Percentiles rank a stretch among this genome's conserved stretches.
phyloP scores from a whole-genome alignment of 2,329 filamentous ascomycete species.

The Fusarium lateritium region DNA sequence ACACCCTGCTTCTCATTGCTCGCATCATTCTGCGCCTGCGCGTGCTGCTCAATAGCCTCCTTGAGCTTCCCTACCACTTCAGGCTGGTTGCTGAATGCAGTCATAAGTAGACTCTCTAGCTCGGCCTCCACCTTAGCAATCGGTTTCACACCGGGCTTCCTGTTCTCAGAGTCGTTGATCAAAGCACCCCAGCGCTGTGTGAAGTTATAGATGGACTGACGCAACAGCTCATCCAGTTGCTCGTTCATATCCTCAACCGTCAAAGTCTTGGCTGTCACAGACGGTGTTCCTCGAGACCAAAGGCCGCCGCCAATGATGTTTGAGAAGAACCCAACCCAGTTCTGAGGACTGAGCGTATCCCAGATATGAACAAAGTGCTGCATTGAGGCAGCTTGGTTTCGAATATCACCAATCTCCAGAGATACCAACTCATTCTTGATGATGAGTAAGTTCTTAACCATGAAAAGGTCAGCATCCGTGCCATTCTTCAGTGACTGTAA shows the following conservation, averaged over 20 bases:
- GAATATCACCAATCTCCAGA: constrained; percentile 87
- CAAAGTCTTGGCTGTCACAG: constrained; percentile 57
- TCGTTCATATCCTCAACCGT: constrained; percentile 73
- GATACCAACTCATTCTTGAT: constrained; percentile 97
- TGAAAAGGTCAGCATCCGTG: constrained; percentile 87
- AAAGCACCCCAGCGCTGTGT: constrained; percentile 71
- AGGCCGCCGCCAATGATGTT: constrained; percentile 70
- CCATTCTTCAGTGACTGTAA: constrained; percentile 74
- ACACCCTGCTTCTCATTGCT: constrained; percentile 55
- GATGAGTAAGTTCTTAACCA: constrained; percentile 94
- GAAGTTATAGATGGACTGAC: constrained; percentile 74
- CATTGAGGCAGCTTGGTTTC: constrained; percentile 64
- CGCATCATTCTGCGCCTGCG: constrained; percentile 65
- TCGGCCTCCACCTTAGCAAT: constrained; percentile 69
- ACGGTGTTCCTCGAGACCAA: constrained; percentile 58
- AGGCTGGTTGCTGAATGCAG: constrained; percentile 71
- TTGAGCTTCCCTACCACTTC: constrained; percentile 73
- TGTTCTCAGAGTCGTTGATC: constrained; percentile 64
- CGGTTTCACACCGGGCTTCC: constrained; percentile 65
- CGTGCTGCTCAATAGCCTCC: constrained; percentile 72
- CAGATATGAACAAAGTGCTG: constrained; percentile 77
- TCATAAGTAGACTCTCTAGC: constrained; percentile 69
- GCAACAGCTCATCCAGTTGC: constrained; percentile 73
- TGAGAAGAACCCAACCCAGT: constrained; percentile 71
- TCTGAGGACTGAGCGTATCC: constrained; percentile 72